A percentile compares a stretch with the other conserved stretches of the same genome.
Conservation (phyloP, 257 asterid genomes). For the Solanum corneliomulleri region DNA sequence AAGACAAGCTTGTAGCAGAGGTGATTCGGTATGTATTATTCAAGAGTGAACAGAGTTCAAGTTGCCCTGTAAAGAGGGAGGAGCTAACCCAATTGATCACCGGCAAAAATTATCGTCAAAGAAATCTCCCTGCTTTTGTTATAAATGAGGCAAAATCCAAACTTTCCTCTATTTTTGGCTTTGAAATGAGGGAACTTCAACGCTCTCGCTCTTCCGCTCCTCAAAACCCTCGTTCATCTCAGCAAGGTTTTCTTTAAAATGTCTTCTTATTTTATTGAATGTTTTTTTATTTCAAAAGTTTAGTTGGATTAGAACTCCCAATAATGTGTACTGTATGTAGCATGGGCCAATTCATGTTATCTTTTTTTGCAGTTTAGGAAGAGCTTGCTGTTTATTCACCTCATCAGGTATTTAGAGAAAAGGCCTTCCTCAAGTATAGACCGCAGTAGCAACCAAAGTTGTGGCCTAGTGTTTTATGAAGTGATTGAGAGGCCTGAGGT, state of each 20-base stretch:
- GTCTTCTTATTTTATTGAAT: neutral
- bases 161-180: constrained; percentile 67
- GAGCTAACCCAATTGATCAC: constrained; percentile 72
- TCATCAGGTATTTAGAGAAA: neutral
- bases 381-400: neutral
- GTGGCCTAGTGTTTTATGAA: neutral
- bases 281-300: neutral
- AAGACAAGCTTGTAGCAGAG: constrained; percentile 75
- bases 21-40: constrained; percentile 72
- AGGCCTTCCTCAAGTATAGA: neutral
- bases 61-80: constrained; percentile 83
- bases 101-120: constrained; percentile 52
- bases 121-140: constrained; percentile 58
- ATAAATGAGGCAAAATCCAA: constrained; percentile 68
- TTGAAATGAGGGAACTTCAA: constrained; percentile 79
- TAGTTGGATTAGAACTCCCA: neutral
- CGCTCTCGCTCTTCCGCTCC: constrained; percentile 42
- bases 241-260: constrained; percentile 4
- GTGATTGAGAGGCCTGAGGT: neutral
- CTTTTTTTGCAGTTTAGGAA: neutral
- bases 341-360: neutral
- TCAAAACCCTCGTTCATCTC: neutral
- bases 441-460: neutral
- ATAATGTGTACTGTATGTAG: neutral
- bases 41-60: constrained; percentile 62